These are phyloP conservation scores for Penicillium dipodomyicola DNA, from an alignment of 495 filamentous ascomycete genomes.

Conservation along the genomic window DNA sequence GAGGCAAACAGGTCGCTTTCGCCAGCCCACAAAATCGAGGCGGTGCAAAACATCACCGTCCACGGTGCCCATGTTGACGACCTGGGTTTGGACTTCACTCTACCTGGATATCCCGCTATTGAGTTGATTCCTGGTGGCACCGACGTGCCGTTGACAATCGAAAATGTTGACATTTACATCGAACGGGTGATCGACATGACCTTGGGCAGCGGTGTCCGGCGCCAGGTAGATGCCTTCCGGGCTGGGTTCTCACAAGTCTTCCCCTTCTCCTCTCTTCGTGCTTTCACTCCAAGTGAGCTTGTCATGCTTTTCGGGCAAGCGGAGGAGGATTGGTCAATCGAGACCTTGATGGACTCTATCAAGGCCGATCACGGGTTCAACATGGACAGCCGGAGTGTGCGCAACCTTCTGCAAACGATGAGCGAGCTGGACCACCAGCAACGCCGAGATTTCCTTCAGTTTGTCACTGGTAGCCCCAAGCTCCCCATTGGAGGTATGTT, in stretches of 20 bases:
- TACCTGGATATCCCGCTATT: slow-evolving; percentile 89
- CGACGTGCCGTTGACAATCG: slow-evolving; percentile 73
- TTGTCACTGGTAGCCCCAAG: slow-evolving; percentile 97
- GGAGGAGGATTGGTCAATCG: slow-evolving; percentile 96
- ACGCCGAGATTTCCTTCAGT: slow-evolving; percentile 94
- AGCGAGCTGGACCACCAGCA: slow-evolving; percentile 74
- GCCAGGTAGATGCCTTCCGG: slow-evolving; percentile 89
- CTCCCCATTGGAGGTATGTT: slow-evolving; percentile 92
- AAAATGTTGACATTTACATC: slow-evolving; percentile 85
- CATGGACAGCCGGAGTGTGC: slow-evolving; percentile 97
- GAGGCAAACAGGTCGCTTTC: slow-evolving; percentile 64
- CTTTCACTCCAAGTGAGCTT: slow-evolving; percentile 96
- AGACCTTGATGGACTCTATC: slow-evolving; percentile 96
- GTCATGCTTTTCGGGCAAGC: slow-evolving; percentile 92
- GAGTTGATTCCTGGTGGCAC: slow-evolving; percentile 76
- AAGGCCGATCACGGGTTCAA: slow-evolving; percentile 99
- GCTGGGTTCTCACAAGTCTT: slow-evolving; percentile 94
- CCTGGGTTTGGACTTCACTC: slow-evolving; percentile 85
- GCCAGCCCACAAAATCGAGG: slow-evolving; percentile 64
- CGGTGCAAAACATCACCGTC: slow-evolving; percentile 63
- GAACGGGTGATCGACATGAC: slow-evolving; percentile 91
- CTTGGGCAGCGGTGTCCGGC: slow-evolving; percentile 78
- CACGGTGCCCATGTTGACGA: slow-evolving; percentile 80
- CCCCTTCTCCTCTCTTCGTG: slow-evolving; percentile 85
- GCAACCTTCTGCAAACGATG: slow-evolving; percentile 92